Evolutionary conservation across 768 basidiomycete genomes (phyloP).

Genomic region (Scleroderma citrinum): DNA sequence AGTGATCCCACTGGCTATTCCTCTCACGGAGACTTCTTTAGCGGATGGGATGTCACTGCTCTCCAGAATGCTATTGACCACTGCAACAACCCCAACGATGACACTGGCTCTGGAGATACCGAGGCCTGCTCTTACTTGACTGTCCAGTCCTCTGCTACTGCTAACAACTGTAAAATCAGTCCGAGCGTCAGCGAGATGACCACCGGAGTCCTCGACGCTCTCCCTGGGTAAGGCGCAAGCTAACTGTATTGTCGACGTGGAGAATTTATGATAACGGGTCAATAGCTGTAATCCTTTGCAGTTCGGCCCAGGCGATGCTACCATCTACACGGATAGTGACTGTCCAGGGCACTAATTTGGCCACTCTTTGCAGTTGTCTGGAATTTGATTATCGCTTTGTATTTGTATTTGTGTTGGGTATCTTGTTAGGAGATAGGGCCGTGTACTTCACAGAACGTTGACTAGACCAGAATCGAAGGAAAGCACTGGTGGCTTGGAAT

Average conservation of each 20-base stretch:
- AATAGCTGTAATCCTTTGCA: constrained; percentile 37
- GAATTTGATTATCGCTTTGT: not conserved
- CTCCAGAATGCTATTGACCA: constrained; percentile 43
- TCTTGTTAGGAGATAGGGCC: too few relatives aligned
- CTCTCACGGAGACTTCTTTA: constrained; percentile 43
- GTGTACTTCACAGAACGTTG: too few relatives aligned
- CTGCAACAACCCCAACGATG: constrained; percentile 36
- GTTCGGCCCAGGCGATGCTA: constrained; percentile 34
- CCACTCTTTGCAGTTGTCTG: not conserved
- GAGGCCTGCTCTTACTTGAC: constrained; percentile 37
- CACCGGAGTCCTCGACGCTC: constrained; percentile 9
- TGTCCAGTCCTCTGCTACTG: constrained; percentile 22
- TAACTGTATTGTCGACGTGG: not conserved
- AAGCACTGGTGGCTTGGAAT: too few relatives aligned
- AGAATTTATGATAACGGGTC: not conserved
- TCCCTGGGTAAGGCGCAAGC: constrained; percentile 12
- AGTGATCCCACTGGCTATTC: constrained; percentile 51
- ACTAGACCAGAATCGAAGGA: too few relatives aligned
- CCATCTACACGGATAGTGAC: constrained; percentile 24
- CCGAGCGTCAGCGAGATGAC: constrained; percentile 21
- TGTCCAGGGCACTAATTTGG: constrained; percentile 15
- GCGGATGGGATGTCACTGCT: constrained; percentile 45
- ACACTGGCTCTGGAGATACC: constrained; percentile 32
- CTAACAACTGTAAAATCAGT: constrained; percentile 27
- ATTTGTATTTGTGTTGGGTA: too few relatives aligned